phyloP scores from a whole-genome alignment of 2,329 filamentous ascomycete genomes.

The Aspergillus sp. region DNA sequence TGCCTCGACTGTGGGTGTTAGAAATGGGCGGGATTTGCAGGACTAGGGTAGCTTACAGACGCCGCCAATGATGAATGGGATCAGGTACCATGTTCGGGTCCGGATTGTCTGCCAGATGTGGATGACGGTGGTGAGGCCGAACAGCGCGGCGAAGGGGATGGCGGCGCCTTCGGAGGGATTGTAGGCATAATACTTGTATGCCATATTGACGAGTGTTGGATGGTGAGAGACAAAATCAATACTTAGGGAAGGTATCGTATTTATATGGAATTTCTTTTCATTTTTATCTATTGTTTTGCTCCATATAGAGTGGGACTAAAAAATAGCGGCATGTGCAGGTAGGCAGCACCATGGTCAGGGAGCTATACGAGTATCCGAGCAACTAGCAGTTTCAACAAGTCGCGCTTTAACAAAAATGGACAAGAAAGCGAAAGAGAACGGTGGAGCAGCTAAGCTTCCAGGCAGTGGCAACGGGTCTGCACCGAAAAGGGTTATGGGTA shows the following conservation, averaged over 20 bases:
- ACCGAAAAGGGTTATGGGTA: neutral
- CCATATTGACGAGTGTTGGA: neutral
- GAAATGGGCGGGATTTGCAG: neutral
- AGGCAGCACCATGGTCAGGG: too few relatives aligned
- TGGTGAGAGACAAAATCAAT: neutral
- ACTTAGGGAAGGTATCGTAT: neutral
- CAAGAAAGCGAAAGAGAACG: neutral
- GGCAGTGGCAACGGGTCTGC: neutral
- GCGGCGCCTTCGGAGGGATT: slow-evolving; percentile 26
- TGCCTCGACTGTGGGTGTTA: slow-evolving; percentile 3
- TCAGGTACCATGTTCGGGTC: slow-evolving; percentile 27
- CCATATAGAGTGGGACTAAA: too few relatives aligned
- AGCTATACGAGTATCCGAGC: too few relatives aligned
- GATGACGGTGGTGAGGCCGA: slow-evolving; percentile 16
- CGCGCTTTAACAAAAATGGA: too few relatives aligned
- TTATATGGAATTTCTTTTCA: neutral
- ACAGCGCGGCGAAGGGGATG: slow-evolving; percentile 24
- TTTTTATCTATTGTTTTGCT: too few relatives aligned
- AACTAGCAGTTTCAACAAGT: too few relatives aligned
- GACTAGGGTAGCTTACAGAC: slow-evolving; percentile 30
- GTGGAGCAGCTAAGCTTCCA: neutral
- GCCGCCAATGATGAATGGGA: slow-evolving; percentile 33
- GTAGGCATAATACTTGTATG: slow-evolving; percentile 20
- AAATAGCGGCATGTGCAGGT: too few relatives aligned
- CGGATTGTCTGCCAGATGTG: slow-evolving; percentile 25